phyloP scores from a whole-genome alignment of 148 eudicot genomes.

The Drosera capensis region DNA sequence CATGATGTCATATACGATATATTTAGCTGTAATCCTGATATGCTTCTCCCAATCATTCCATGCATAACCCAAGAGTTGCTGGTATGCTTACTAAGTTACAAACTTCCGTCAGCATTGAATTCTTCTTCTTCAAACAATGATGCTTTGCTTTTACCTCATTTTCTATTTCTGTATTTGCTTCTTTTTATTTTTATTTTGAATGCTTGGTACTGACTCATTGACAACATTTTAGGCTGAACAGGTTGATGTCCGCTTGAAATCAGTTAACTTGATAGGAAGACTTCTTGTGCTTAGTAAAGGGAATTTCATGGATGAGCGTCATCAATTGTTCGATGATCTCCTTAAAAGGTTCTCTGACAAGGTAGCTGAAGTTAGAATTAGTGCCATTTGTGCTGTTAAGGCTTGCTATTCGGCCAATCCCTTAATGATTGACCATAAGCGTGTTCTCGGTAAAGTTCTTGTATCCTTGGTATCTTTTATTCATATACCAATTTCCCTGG shows the following conservation, averaged over 20 bases:
- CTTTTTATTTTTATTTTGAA: no score
- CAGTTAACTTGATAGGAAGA: conserved; percentile 54
- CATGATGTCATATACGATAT: conserved; percentile 66
- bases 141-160: no score
- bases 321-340: conserved; percentile 48
- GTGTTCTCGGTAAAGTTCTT: conserved; percentile 51
- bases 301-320: conserved; percentile 35
- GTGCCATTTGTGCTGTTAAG: conserved; percentile 52
- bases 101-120: background rate
- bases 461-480: conserved; percentile 1
- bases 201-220: background rate
- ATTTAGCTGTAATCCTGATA: conserved; percentile 47
- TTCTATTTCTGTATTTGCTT: no score
- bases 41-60: conserved; percentile 61
- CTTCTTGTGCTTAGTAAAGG: conserved; percentile 42
- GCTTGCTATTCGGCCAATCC: conserved; percentile 42
- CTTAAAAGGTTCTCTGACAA: conserved; percentile 78
- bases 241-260: conserved; percentile 87
- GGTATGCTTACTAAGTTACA: conserved; percentile 25
- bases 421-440: conserved; percentile 31
- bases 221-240: conserved; percentile 55
- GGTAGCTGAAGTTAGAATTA: conserved; percentile 72
- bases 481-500: background rate
- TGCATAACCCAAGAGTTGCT: conserved; percentile 52
- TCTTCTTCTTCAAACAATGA: background rate